These are phyloP conservation scores for Verticillium longisporum DNA, from an alignment of 2,329 filamentous ascomycete genomes.

Conservation along the genomic window DNA sequence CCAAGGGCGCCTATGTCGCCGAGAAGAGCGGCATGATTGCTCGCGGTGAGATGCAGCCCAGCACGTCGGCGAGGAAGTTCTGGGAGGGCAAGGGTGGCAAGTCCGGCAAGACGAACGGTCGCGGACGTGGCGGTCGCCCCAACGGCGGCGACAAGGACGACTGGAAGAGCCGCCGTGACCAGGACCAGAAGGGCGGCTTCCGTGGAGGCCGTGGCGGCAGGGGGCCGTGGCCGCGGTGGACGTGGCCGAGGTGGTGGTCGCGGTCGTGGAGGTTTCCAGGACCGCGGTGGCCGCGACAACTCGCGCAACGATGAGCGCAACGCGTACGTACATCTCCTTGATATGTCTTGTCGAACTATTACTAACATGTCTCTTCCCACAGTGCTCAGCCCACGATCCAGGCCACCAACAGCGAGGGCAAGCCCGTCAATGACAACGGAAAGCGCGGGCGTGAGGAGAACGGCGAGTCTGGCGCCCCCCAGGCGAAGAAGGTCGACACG, in stretches of 20 bases:
- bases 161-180: constrained; percentile 58
- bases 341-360: background rate
- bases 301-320: constrained; percentile 21
- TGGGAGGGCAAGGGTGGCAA: constrained; percentile 38
- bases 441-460: constrained; percentile 53
- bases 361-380: constrained; percentile 7
- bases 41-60: constrained; percentile 61
- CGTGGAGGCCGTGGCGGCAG: constrained; percentile 34
- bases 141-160: constrained; percentile 42
- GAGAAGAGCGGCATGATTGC: constrained; percentile 68
- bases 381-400: constrained; percentile 36
- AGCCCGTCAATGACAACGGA: constrained; percentile 28
- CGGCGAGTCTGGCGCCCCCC: constrained; percentile 32
- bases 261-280: constrained; percentile 25
- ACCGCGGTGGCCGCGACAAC: constrained; percentile 26
- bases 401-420: constrained; percentile 31
- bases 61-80: constrained; percentile 35
- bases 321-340: constrained; percentile 18
- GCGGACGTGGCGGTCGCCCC: constrained; percentile 27
- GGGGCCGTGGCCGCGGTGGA: constrained; percentile 26
- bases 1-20: constrained; percentile 82
- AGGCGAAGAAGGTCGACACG: constrained; percentile 56
- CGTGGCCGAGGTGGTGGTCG: constrained; percentile 35
- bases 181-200: constrained; percentile 56
- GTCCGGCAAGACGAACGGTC: constrained; percentile 8